These are phyloP conservation scores for Candida dendrica DNA, from an alignment of 805 yeast genomes.

Conservation along the genomic window DNA sequence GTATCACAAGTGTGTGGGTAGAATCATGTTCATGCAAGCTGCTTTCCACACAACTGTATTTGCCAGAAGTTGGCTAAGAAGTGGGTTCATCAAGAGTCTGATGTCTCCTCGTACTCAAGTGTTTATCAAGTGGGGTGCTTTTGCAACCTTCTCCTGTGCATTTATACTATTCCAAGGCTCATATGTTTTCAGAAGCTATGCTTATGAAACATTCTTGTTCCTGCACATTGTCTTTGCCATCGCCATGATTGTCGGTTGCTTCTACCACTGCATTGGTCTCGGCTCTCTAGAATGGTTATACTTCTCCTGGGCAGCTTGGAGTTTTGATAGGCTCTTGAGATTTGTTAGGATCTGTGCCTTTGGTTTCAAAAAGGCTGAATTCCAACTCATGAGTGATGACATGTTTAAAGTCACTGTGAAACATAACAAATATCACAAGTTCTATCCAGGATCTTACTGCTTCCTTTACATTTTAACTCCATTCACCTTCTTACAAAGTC, in stretches of 20 bases:
- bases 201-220: constrained; percentile 51
- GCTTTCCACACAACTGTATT: background rate
- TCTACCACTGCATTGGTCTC: constrained; percentile 44
- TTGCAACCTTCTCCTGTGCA: constrained; percentile 33
- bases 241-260: constrained; percentile 41
- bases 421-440: constrained; percentile 42
- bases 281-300: constrained; percentile 45
- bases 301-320: constrained; percentile 37
- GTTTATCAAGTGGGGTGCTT: constrained; percentile 25
- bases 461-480: constrained; percentile 51
- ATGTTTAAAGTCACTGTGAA: constrained; percentile 35
- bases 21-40: constrained; percentile 23
- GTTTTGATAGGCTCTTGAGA: constrained; percentile 42
- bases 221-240: constrained; percentile 48
- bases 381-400: constrained; percentile 27
- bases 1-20: constrained; percentile 59
- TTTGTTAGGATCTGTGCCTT: constrained; percentile 25
- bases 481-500: constrained; percentile 58
- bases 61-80: constrained; percentile 1
- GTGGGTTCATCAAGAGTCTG: constrained; percentile 9
- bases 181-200: constrained; percentile 37
- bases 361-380: constrained; percentile 17
- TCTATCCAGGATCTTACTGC: constrained; percentile 48
- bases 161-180: constrained; percentile 38
- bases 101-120: constrained; percentile 10